Evolutionary conservation across 2,329 filamentous ascomycete genomes (phyloP).

Genomic region (Fusarium denticulatum): DNA sequence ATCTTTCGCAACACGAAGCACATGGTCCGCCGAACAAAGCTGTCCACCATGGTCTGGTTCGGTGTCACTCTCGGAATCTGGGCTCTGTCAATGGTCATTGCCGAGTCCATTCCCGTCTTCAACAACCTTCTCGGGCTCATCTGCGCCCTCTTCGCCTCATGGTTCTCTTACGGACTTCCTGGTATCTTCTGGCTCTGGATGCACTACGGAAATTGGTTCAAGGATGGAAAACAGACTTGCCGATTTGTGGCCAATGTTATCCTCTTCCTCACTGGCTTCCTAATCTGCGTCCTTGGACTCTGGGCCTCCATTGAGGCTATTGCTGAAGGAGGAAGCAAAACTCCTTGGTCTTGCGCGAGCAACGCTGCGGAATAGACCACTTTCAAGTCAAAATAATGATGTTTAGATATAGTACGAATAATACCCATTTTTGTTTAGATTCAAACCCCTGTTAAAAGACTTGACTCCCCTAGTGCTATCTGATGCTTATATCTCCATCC

Average conservation of each 20-base stretch:
- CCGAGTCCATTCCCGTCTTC: slow-evolving; percentile 76
- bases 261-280: slow-evolving; percentile 48
- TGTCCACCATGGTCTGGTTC: slow-evolving; percentile 67
- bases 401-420: background rate
- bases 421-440: background rate
- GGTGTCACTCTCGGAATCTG: slow-evolving; percentile 65
- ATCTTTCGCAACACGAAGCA: slow-evolving; percentile 69
- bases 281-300: slow-evolving; percentile 52
- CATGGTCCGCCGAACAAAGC: slow-evolving; percentile 59
- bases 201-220: slow-evolving; percentile 55
- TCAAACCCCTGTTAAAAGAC: accelerated
- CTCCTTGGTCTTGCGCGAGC: slow-evolving; percentile 51
- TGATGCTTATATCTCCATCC: accelerated
- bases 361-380: slow-evolving; percentile 33
- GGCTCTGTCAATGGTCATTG: slow-evolving; percentile 73
- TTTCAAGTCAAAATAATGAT: background rate
- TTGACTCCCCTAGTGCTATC: background rate
- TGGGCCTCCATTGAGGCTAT: slow-evolving; percentile 54
- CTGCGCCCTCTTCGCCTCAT: slow-evolving; percentile 70
- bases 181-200: slow-evolving; percentile 61
- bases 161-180: slow-evolving; percentile 69
- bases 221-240: slow-evolving; percentile 43
- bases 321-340: slow-evolving; percentile 40
- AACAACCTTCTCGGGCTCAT: slow-evolving; percentile 72
- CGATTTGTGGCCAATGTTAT: slow-evolving; percentile 47